Evolutionary conservation across 2,329 filamentous ascomycete genomes (phyloP).

Genomic region (Cladosporium halotolerans): DNA sequence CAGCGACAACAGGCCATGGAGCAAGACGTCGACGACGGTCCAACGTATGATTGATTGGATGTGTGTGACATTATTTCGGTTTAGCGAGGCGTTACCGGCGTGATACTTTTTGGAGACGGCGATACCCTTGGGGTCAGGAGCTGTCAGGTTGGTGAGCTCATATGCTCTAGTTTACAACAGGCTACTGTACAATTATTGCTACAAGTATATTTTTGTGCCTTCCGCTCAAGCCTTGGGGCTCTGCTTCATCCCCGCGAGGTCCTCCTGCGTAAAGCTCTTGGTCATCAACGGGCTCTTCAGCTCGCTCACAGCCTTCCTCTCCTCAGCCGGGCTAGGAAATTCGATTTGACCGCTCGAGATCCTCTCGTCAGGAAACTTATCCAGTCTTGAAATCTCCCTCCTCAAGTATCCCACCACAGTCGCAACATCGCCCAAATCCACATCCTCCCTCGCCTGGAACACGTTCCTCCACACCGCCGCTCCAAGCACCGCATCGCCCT

Average conservation of each 20-base stretch:
- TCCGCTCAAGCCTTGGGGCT: background rate
- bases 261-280: conserved; percentile 16
- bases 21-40: conserved; percentile 20
- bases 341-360: conserved; percentile 43
- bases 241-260: conserved; percentile 16
- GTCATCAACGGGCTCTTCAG: conserved; percentile 22
- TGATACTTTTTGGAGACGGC: background rate
- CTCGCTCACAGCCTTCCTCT: conserved; percentile 29
- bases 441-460: conserved; percentile 65
- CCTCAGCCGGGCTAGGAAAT: conserved; percentile 43
- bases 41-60: conserved; percentile 19
- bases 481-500: conserved; percentile 70
- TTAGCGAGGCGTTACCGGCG: conserved; percentile 10
- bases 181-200: conserved; percentile 7
- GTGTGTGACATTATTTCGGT: background rate
- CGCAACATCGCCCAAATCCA: conserved; percentile 56
- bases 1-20: conserved; percentile 13
- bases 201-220: background rate
- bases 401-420: conserved; percentile 59
- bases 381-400: conserved; percentile 49
- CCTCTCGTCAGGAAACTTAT: conserved; percentile 47
- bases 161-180: background rate
- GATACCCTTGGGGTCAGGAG: conserved; percentile 6
- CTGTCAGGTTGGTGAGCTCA: background rate
- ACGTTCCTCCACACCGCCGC: conserved; percentile 90